These are phyloP conservation scores for Candida patagonica DNA, from an alignment of 805 yeast genomes.

Conservation along the genomic window DNA sequence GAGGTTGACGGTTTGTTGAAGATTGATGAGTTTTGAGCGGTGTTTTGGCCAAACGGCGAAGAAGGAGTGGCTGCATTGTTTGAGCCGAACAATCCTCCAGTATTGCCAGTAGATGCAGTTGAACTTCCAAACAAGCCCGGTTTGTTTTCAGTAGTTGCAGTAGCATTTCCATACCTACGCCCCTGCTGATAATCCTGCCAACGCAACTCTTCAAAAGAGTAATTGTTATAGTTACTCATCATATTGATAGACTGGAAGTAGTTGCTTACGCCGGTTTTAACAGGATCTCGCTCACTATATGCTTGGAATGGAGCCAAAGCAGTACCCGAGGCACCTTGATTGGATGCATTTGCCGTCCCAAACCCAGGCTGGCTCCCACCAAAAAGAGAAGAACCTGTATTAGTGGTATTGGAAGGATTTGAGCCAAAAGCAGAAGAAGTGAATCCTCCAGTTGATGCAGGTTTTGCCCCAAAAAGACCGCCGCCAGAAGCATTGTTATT, in stretches of 20 bases:
- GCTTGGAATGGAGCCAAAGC: conserved; percentile 61
- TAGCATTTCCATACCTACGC: conserved; percentile 48
- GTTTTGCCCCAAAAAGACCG: conserved; percentile 19
- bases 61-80: conserved; percentile 25
- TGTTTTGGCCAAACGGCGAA: conserved; percentile 26
- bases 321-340: conserved; percentile 47
- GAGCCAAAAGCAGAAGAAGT: conserved; percentile 24
- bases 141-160: conserved; percentile 27
- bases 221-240: conserved; percentile 85
- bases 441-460: conserved; percentile 15
- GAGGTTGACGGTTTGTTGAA: conserved; percentile 14
- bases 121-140: conserved; percentile 29
- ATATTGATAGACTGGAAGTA: conserved; percentile 66
- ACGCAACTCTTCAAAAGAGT: conserved; percentile 80
- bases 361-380: too few relatives aligned
- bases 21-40: conserved; percentile 8
- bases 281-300: conserved; percentile 59
- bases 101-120: conserved; percentile 20
- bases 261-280: conserved; percentile 31
- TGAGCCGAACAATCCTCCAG: conserved; percentile 23
- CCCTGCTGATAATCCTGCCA: conserved; percentile 75
- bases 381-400: conserved; percentile 15
- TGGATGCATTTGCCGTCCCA: too few relatives aligned
- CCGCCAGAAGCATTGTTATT: background rate
- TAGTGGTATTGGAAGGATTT: conserved; percentile 20